A percentile compares a stretch with the other conserved stretches of the same genome.
These are phyloP conservation scores for Pichia norvegensis DNA, from an alignment of 1,139 yeast genomes.

Conservation along the genomic window DNA sequence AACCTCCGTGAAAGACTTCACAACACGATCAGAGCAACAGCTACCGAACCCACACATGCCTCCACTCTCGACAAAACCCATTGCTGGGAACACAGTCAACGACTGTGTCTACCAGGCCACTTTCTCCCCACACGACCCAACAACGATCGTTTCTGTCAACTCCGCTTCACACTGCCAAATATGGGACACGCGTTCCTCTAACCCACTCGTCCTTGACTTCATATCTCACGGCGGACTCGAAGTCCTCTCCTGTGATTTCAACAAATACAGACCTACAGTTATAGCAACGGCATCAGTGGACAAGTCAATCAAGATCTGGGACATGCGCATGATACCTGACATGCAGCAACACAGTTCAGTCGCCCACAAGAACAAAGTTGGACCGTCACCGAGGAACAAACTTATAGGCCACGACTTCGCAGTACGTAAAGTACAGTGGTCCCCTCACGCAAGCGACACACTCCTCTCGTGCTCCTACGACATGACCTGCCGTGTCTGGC, in stretches of 20 bases:
- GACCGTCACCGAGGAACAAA: constrained; percentile 70
- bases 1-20: constrained; percentile 32
- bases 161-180: constrained; percentile 72
- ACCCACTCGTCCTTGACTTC: constrained; percentile 53
- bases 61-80: constrained; percentile 21
- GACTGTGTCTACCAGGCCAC: constrained; percentile 71
- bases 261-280: constrained; percentile 72
- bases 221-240: constrained; percentile 78
- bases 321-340: constrained; percentile 55
- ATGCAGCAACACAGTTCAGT: constrained; percentile 22
- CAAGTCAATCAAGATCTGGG: constrained; percentile 79
- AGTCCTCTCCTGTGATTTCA: constrained; percentile 77
- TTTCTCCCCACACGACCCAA: constrained; percentile 82
- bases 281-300: constrained; percentile 90
- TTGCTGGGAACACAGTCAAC: constrained; percentile 29
- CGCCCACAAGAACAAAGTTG: constrained; percentile 41
- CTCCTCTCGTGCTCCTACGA: constrained; percentile 79
- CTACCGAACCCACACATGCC: constrained; percentile 17
- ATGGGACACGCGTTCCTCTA: constrained; percentile 76
- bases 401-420: constrained; percentile 87
- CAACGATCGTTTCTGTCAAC: constrained; percentile 62
- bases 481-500: constrained; percentile 87
- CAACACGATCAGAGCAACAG: constrained; percentile 23
- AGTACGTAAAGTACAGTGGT: constrained; percentile 74
- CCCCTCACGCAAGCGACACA: constrained; percentile 73